Evolutionary conservation across 768 basidiomycete species (phyloP).

Genomic region (Podaxis sp.): DNA sequence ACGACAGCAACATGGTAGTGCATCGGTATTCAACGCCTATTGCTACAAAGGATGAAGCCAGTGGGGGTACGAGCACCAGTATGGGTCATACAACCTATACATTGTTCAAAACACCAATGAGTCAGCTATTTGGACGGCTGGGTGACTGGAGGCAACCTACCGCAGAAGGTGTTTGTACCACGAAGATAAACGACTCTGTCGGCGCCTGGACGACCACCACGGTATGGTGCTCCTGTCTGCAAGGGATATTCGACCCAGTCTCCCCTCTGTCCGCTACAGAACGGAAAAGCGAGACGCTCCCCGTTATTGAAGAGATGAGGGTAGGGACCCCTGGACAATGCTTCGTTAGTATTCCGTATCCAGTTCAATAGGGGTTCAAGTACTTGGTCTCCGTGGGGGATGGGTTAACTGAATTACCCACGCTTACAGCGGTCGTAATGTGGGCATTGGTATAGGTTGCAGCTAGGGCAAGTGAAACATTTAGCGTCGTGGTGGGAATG

Average conservation of each 20-base stretch:
- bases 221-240: neutral
- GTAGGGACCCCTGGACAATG: neutral
- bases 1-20: neutral
- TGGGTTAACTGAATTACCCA: neutral
- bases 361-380: neutral
- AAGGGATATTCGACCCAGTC: neutral
- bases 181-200: neutral
- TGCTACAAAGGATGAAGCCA: neutral
- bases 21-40: neutral
- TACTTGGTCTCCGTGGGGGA: neutral
- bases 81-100: constrained; percentile 4
- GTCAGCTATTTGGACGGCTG: neutral
- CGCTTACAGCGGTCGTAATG: neutral
- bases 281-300: neutral
- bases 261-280: neutral
- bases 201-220: neutral
- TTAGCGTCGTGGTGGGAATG: neutral
- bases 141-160: neutral
- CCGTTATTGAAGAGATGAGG: constrained; percentile 1
- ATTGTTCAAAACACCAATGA: neutral
- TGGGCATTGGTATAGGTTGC: neutral
- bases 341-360: neutral
- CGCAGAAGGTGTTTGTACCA: neutral
- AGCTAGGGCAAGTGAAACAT: neutral
- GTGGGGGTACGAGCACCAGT: neutral